Conservation (phyloP, 176 grass and related monocot genomes). For the Eremochloa ophiuroides region DNA sequence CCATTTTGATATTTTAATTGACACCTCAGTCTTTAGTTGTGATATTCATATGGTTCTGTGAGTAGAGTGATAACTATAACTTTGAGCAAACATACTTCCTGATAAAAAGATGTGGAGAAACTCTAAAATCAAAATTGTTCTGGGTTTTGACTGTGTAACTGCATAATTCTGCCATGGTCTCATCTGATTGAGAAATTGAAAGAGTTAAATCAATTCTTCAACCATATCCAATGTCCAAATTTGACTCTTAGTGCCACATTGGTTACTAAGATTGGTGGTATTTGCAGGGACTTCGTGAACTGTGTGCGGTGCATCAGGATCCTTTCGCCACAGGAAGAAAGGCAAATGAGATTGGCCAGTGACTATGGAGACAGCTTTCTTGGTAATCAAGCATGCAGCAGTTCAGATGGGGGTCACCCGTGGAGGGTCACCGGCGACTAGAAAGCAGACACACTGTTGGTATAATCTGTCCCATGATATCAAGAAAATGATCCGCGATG, state of each 20-base stretch:
- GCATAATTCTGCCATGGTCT: neutral
- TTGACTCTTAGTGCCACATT: neutral
- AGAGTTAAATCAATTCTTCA: neutral
- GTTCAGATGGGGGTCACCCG: slow-evolving; percentile 51
- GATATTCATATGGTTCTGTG: neutral
- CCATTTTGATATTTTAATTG: neutral
- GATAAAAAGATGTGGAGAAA: neutral
- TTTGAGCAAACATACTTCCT: slow-evolving; percentile 6
- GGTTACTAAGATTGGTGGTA: neutral
- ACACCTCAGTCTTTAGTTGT: neutral
- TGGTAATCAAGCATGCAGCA: slow-evolving; percentile 66
- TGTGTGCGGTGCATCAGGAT: slow-evolving; percentile 71
- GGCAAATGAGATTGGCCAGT: slow-evolving; percentile 58
- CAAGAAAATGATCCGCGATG: neutral
- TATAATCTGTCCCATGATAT: neutral
- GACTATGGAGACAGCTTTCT: slow-evolving; percentile 42
- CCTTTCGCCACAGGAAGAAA: slow-evolving; percentile 72
- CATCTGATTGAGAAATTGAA: neutral
- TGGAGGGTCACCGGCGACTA: slow-evolving; percentile 43
- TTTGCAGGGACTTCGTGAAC: slow-evolving; percentile 65
- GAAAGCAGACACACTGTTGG: neutral
- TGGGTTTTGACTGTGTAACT: neutral
- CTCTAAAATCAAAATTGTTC: neutral
- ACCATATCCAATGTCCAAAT: neutral
- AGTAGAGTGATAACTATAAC: neutral